Evolutionary conservation across 202 grass and related monocot species (phyloP).

Genomic region (Panicum hallii): DNA sequence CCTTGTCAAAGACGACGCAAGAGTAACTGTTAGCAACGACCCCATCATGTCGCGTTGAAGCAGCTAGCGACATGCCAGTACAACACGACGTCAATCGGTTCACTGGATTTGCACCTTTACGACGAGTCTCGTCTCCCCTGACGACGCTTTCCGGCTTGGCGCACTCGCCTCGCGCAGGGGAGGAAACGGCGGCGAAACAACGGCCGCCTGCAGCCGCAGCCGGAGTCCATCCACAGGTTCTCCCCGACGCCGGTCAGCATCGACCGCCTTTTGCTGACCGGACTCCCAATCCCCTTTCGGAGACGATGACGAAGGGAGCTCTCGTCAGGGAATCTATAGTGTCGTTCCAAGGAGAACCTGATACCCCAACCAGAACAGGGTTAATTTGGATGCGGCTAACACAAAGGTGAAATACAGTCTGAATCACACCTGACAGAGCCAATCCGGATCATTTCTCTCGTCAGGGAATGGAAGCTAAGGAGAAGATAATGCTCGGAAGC

Average conservation of each 20-base stretch:
- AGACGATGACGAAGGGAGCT: background rate
- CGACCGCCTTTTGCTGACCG: constrained; percentile 4
- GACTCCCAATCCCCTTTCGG: background rate
- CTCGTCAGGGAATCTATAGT: background rate
- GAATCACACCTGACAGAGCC: background rate
- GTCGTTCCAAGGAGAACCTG: background rate
- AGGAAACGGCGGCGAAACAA: constrained; percentile 35
- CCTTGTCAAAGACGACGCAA: background rate
- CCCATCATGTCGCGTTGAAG: background rate
- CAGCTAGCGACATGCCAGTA: background rate
- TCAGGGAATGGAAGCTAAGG: background rate
- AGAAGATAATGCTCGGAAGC: background rate
- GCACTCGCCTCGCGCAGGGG: background rate
- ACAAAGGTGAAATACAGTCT: background rate
- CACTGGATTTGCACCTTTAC: background rate
- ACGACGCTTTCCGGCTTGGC: background rate
- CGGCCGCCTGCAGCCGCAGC: background rate
- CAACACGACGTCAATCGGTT: background rate
- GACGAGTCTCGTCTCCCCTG: background rate
- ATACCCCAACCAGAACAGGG: background rate
- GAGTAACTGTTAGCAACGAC: background rate
- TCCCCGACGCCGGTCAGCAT: constrained; percentile 3
- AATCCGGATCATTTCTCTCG: background rate
- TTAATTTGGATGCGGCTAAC: background rate
- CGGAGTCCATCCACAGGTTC: background rate